These are phyloP conservation scores for Amphicarpaea edgeworthii DNA, from an alignment of 306 rosid species.

Conservation along the genomic window DNA sequence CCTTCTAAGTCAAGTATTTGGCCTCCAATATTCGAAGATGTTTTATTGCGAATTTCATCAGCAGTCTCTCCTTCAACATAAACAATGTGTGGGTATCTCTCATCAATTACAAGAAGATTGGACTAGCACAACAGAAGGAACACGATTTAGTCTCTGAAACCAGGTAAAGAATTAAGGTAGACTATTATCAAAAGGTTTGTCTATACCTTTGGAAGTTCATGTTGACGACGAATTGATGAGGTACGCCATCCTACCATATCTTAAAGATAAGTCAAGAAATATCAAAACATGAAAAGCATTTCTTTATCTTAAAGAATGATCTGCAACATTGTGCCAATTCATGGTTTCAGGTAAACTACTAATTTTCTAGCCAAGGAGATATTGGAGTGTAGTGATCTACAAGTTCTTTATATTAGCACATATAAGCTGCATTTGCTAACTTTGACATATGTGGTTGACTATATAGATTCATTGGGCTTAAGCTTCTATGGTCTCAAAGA, in stretches of 20 bases:
- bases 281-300: constrained; percentile 19
- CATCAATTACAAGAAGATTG: constrained; percentile 68
- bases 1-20: constrained; percentile 42
- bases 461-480: constrained; percentile 11
- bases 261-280: constrained; percentile 66
- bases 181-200: constrained; percentile 26
- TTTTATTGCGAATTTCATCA: constrained; percentile 43
- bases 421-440: constrained; percentile 32
- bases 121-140: constrained; percentile 60
- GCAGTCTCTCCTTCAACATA: constrained; percentile 58
- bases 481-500: too few species aligned
- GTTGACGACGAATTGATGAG: constrained; percentile 94
- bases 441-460: constrained; percentile 14
- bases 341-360: constrained; percentile 38
- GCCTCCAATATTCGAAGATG: constrained; percentile 25
- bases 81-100: constrained; percentile 84
- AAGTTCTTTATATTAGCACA: constrained; percentile 23
- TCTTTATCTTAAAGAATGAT: constrained; percentile 33
- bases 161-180: constrained; percentile 25
- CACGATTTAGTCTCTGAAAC: constrained; percentile 34
- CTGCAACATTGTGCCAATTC: constrained; percentile 3
- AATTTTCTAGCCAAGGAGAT: constrained; percentile 27
- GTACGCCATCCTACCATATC: constrained; percentile 99
- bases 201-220: constrained; percentile 92
- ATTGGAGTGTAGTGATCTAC: neutral